Evolutionary conservation across 2,329 filamentous ascomycete species (phyloP), one percentile per base, ranked within the genome.

Genomic region (Exophiala viscosa): DNA sequence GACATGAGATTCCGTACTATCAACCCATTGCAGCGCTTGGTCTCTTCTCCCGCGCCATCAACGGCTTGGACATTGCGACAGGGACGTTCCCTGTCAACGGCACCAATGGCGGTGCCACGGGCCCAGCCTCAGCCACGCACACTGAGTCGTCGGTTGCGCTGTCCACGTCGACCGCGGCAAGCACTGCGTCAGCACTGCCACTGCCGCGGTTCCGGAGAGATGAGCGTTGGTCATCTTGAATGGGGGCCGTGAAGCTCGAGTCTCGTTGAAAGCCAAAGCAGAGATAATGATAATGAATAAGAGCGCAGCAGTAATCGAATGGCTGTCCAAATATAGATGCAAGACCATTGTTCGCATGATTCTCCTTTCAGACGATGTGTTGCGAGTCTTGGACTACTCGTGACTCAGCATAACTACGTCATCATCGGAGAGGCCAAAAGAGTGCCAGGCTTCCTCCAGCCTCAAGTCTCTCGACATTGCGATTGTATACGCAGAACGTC

Each of bases 1-100:
- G 85, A 1, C 84, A 87, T 62, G 77, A 82, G 46, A 78, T 84
- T 1, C 76, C 82, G 0, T 79, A 76, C 48, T 82, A 82, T 63
- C 82, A 85, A 68, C 83, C 82, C 10, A 72, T 80, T 63, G 82
- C 81, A 3, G 72, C 79, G 2, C 75, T 84, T 52, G 76, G 79
- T 57, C 70, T 85, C 35, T 86, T 86, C 62, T 76, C 80, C 23
- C 77, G 84, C 28, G 80, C 83, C 41, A 71, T 86, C 59, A 70
- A 72, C 46, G 79, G 79, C 7, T 76, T 73, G 55, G 77, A 82
- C 41, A 67, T 85, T 28, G 73, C 81, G 1, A 78, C 77, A 1
- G 82, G 85, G 31, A 62, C 62, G 7, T 57, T 58, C 23, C 63
- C 66, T 52, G 58, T 73, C 45, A 64, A 61, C 36, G 56, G 43